phyloP scores from a whole-genome alignment of 1,284 basidiomycete species.

The Heterobasidion occidentale region DNA sequence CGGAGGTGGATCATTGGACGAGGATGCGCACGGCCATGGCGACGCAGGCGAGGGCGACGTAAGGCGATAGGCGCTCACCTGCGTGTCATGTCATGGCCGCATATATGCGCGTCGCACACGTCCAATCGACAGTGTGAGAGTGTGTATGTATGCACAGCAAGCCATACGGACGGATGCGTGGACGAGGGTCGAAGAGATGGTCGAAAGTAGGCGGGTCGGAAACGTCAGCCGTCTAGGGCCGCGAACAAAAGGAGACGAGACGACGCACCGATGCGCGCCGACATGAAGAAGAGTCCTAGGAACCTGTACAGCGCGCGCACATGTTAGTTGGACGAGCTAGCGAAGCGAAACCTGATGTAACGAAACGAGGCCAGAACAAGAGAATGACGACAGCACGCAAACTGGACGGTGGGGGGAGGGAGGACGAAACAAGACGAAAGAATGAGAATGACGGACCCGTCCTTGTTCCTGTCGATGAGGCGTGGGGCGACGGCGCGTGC shows the following conservation, averaged over 20 bases:
- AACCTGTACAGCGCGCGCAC: slow-evolving; percentile 45
- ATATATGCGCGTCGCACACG: background rate
- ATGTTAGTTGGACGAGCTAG: background rate
- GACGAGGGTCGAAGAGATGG: background rate
- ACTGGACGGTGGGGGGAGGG: background rate
- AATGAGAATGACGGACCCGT: slow-evolving; percentile 58
- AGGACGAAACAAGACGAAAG: background rate
- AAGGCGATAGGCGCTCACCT: slow-evolving; percentile 64
- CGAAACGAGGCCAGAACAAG: background rate
- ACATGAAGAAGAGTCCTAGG: slow-evolving; percentile 89
- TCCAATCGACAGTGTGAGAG: background rate
- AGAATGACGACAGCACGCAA: background rate
- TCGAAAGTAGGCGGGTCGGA: background rate
- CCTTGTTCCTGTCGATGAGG: slow-evolving; percentile 89
- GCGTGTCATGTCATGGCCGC: background rate
- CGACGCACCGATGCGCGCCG: slow-evolving; percentile 77
- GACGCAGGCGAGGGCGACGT: slow-evolving; percentile 59
- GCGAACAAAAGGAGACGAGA: background rate
- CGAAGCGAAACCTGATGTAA: background rate
- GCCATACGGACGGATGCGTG: background rate
- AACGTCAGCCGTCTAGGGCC: no score
- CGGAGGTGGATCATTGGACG: slow-evolving; percentile 16
- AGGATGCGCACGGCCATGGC: slow-evolving; percentile 31
- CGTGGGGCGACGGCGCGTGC: slow-evolving; percentile 84
- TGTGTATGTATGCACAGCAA: background rate